Evolutionary conservation across 169 alveolate species (phyloP), one percentile per base, ranked within the genome.

Genomic region (Plasmodium malariae): DNA sequence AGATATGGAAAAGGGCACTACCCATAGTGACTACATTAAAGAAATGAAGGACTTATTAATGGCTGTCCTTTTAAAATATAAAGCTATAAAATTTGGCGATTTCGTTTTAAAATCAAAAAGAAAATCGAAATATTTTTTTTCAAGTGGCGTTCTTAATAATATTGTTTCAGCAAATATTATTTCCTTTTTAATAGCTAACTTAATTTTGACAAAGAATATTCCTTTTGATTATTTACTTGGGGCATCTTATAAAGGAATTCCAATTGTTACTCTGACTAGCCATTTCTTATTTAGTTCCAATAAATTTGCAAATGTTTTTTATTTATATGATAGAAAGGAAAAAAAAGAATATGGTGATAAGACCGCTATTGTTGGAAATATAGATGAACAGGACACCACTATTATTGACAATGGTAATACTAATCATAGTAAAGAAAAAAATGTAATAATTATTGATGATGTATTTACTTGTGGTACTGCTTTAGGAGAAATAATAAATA

Each of bases 391-490:
- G 32, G 24, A n/a, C 28, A 11, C 30, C 30, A 43, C 49, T 54
- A 40, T 21, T 7, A n/a, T 73, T n/a, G 54, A 57, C 36, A 37
- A n/a, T 45, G 7, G 49, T 32, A 48, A 19, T 11, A 1, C 65
- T 28, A 55, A 74, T 19, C n/a, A 21, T 34, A 21, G 55, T 28
- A 32, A 57, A 12, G 36, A 59, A 0, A 74, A 74, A 60, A 74
- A 74, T 7, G 69, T 74, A 11, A 59, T 74, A 14, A 60, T 74
- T 37, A 74, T 74, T 59, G 88, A 74, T 51, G 88, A 74, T 49
- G 76, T 74, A 43, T 74, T 74, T 60, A 74, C 74, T 5, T 74
- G 74, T 74, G 88, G 88, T 19, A 74, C 88, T 9, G 88, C 88
- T 28, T 43, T 74, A 49, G 40, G 67, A 19, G 88, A 60, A 28